Evolutionary conservation across 305 asterid species (phyloP), one percentile per base, ranked within the genome.

Genomic region (Fraxinus xanthoxyloides): DNA sequence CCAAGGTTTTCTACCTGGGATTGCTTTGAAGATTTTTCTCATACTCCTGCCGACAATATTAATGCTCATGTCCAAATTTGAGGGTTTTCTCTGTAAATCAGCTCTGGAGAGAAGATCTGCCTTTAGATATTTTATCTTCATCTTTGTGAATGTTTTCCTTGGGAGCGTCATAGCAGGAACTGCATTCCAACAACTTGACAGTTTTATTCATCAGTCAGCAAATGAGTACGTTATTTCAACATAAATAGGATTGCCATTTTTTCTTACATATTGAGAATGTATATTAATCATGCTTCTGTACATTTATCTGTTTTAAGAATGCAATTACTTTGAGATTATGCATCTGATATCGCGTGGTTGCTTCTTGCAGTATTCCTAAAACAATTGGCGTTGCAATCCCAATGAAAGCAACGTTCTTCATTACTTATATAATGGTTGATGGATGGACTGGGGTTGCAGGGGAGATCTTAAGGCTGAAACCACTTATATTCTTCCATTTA

Each of bases 361-460:
- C 35, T 77, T 70, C 70, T 82, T 80, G 87, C 93, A 95, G 99
- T 8, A 87, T 95, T 78, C 91, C 94, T 15, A 84, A 15, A 84
- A 95, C 91, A 84, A 88, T 95, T 28, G 98, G 99, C 75, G 94
- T 89, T 31, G 95, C 98, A 35, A 95, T 95, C 79, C 99, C 99
- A 21, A 92, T 92, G 98, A 95, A 95, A 86, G 98, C 98, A 72
- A 93, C 97, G 35, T 95, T 95, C 90, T 95, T 95, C 77, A 94
- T 95, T 72, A 92, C 99, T 21, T 95, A 95, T 78, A 89, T 92
- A 81, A 95, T 95, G 98, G 90, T 95, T 72, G 99, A 95, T 76
- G 99, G 99, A 79, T 95, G 99, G 99, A 97, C 98, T 72, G 99
- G 98, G 79, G 90, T 92, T 76, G 99, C 98, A 0, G 99, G 95